Evolutionary conservation across 441 rosid species (phyloP), one percentile per base, ranked within the genome.

Genomic region (Raphanus hybrid): DNA sequence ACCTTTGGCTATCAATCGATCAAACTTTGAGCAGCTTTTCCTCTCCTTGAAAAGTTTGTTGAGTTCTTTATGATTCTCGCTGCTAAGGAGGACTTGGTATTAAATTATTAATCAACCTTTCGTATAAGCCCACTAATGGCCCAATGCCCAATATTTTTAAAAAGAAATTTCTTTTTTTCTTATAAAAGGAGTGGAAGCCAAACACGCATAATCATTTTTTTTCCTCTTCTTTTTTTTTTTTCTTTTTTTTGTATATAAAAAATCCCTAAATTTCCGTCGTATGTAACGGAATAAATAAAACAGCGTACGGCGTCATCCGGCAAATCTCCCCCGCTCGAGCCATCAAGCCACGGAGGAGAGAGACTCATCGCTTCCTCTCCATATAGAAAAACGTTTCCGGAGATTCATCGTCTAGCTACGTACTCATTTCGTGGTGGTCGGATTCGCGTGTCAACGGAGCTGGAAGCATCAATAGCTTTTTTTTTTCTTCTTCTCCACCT

Each of bases 231-330:
- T 35, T 3, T 18, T 9, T 27, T 4, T 54, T 1, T 29, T 60
- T 34, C 8, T 3, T 18, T 3, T 18, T 15, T 54, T 55, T 50
- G 0, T 20, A 45, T 4, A 2, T 4, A 71, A 35, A 64, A 58
- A 64, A 58, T 45, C 69, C 77, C 62, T 73, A 55, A 12, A 73
- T 54, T 69, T 20, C 67, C 71, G 75, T 74, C 43, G 29, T n/a
- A 68, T 63, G 74, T 29, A 67, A 72, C 77, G 69, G 69, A 66
- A 54, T 66, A 15, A 52, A 52, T 67, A 67, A 23, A 73, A 74
- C 52, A 12, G 58, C 77, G 69, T 73, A 67, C 74, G 77, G 64
- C 69, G 76, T 57, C 68, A 71, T 65, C 72, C 67, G 73, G 69
- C 69, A 45, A 68, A 73, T 68, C 63, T 23, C 32, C 65, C 64